Evolutionary conservation across 768 basidiomycete species (phyloP).

Genomic region (Kwoniella pini): DNA sequence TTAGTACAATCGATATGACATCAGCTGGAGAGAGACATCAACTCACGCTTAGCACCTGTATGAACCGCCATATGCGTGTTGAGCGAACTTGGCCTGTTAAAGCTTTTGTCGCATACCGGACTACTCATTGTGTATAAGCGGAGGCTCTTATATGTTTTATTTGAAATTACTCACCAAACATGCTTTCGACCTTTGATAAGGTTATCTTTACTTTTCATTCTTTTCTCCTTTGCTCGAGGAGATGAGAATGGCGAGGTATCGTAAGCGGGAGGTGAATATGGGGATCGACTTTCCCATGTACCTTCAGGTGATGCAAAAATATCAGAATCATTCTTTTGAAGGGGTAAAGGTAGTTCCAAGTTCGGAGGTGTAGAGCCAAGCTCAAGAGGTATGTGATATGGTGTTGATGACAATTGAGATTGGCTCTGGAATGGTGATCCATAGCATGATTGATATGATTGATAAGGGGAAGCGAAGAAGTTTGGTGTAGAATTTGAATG

Average conservation of each 20-base stretch:
- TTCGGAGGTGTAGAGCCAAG: background rate
- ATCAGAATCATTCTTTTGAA: background rate
- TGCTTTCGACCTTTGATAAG: constrained; percentile 7
- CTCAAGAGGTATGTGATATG: background rate
- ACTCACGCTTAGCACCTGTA: constrained; percentile 50
- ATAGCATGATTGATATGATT: background rate
- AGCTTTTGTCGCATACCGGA: constrained; percentile 48
- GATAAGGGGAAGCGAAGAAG: background rate
- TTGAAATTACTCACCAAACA: constrained; percentile 14
- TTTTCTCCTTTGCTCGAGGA: background rate
- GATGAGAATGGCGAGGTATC: background rate
- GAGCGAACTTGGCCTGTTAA: constrained; percentile 49
- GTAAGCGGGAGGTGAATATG: background rate
- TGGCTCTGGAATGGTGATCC: background rate
- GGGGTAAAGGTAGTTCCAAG: background rate
- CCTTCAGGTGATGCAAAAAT: background rate
- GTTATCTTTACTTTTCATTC: background rate
- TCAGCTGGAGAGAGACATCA: background rate
- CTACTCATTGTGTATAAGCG: constrained; percentile 25
- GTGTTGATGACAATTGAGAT: constrained; percentile 3
- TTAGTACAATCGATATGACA: background rate
- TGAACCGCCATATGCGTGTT: constrained; percentile 52
- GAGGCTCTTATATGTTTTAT: no score
- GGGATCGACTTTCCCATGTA: constrained; percentile 5
- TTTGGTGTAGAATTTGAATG: constrained; percentile 5